Conservation (phyloP, 495 filamentous ascomycete species). For the Aspergillus coremiiformis region DNA sequence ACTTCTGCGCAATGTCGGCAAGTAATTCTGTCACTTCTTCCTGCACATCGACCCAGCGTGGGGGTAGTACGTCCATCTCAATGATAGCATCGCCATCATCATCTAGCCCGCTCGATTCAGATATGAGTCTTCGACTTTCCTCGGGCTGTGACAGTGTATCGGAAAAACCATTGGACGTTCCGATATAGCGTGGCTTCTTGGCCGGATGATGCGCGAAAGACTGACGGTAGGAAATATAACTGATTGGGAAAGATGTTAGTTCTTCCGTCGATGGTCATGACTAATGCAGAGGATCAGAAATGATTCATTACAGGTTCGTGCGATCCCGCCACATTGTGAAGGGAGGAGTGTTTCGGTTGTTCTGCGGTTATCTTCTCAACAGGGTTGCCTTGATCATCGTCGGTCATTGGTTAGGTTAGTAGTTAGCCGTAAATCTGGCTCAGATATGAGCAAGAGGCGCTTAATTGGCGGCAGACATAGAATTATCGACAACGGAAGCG, state of each 20-base stretch:
- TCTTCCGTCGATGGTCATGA: not conserved
- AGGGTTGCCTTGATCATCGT: constrained; percentile 15
- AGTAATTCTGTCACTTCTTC: constrained; percentile 85
- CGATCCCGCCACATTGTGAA: constrained; percentile 88
- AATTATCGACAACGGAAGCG: not conserved
- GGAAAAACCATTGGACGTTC: constrained; percentile 66
- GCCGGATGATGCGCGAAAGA: constrained; percentile 93
- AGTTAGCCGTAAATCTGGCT: not conserved
- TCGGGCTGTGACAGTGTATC: constrained; percentile 53
- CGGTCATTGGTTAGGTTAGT: not conserved
- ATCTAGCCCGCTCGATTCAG: constrained; percentile 61
- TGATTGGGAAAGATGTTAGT: constrained; percentile 29
- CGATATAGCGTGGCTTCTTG: constrained; percentile 68
- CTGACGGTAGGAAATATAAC: constrained; percentile 97
- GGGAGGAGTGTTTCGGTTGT: constrained; percentile 13
- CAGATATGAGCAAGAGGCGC: not conserved
- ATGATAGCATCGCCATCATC: constrained; percentile 92
- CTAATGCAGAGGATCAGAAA: not conserved
- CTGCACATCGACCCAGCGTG: constrained; percentile 90
- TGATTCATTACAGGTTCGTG: constrained; percentile 74
- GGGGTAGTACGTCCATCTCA: constrained; percentile 95
- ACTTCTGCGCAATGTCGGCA: constrained; percentile 73
- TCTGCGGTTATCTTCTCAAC: constrained; percentile 6
- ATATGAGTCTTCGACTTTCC: constrained; percentile 83
- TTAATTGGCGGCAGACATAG: not conserved